Evolutionary conservation across 306 rosid species (phyloP).

Genomic region (Prunus fruticosa): DNA sequence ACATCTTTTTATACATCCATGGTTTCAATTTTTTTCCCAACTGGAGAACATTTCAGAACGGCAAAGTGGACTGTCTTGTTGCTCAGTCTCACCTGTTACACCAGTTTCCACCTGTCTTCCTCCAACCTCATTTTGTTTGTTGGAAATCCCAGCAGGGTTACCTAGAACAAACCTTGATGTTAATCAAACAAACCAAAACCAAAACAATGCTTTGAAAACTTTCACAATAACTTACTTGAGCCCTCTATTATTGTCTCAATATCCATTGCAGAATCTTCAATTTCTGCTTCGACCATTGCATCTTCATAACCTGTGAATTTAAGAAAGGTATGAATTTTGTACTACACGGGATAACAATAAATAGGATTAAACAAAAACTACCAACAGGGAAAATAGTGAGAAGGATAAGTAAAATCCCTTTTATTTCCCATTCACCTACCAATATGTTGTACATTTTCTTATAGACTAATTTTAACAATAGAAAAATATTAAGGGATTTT

Average conservation of each 20-base stretch:
- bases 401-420: not conserved
- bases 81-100: not conserved
- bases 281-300: not conserved
- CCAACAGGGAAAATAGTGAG: not conserved
- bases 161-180: not conserved
- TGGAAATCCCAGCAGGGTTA: not conserved
- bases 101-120: not conserved
- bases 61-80: conserved; percentile 3
- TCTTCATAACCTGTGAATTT: not conserved
- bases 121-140: not conserved
- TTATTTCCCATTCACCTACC: too few species aligned
- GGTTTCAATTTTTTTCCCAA: conserved; percentile 8
- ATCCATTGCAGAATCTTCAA: not conserved
- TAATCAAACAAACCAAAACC: not conserved
- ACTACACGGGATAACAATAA: not conserved
- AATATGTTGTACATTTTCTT: not conserved
- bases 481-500: too few species aligned
- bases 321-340: not conserved
- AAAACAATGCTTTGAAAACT: not conserved
- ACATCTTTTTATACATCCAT: not conserved
- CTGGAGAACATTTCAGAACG: conserved; percentile 6
- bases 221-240: not conserved
- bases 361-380: not conserved
- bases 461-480: not conserved
- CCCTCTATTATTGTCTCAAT: not conserved